Base-by-base conservation (phyloP, 2,329 filamentous ascomycete genomes). In the Botrytis tulipae region DNA sequence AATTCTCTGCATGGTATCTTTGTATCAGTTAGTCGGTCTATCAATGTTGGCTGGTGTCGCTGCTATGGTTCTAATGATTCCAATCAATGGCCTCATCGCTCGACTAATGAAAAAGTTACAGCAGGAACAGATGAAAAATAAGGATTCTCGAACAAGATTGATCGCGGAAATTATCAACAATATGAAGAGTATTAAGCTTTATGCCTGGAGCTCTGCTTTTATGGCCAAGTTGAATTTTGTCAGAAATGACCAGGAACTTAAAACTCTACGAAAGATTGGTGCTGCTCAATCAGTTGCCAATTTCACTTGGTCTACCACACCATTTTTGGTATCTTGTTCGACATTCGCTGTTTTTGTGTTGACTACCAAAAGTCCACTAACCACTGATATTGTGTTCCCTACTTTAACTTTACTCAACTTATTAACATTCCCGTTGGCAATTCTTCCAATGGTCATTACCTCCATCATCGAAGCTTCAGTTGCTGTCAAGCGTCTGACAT, bases 121-220 rank as follows among this genome's bases (percentile, higher is more conserved):
- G 82, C 97, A 98, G 83, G 87, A 91, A 76, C 96, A 99, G 84
- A 99, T 99, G 96, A 97, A 97, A 86, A 98, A 98, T 85, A 99
- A 99, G 79, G 96, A 99, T 80, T 89, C 94, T 57, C 90, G 96
- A 80, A 97, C 95, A 65, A 90, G 95, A 68, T 85, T 99, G 74
- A 98, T 98, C 86, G 97, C 95, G 10, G 96, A 99, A 83, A 99
- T 99, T 77, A 86, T 99, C 80, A 98, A 97, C 86, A 98, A 98
- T 84, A 99, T 99, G 93, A 99, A 99, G 86, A 97, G 94, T 81
- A 96, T 99, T 85, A 99, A 99, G 85, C 89, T 99, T 32, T 99
- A 98, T 82, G 96, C 96, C 44, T 99, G 96, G 96, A 95, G 95
- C 46, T 92, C 91, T 44, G 95, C 96, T 22, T 99, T 99, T 81